Evolutionary conservation across 805 yeast genomes (phyloP).

Genomic region (Clavispora carvajalis): DNA sequence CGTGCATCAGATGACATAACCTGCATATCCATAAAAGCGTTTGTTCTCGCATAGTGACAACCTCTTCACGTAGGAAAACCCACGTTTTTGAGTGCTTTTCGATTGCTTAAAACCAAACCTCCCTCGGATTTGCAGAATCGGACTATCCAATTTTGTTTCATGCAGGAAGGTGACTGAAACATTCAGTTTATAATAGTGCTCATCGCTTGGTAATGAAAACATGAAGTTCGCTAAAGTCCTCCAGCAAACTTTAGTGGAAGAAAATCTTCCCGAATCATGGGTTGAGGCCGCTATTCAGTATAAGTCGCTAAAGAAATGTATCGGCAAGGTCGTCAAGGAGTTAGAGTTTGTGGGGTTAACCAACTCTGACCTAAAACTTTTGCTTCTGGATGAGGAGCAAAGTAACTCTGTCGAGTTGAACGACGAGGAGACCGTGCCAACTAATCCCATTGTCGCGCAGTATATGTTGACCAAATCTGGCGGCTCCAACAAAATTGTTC

Average conservation of each 20-base stretch:
- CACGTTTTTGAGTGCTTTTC: neutral
- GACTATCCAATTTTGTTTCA: neutral
- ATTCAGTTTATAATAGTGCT: neutral
- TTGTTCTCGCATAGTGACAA: too few relatives aligned
- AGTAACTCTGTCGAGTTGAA: constrained; percentile 27
- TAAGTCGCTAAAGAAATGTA: constrained; percentile 63
- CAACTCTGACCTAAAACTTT: constrained; percentile 36
- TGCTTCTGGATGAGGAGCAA: constrained; percentile 25
- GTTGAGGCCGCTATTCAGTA: constrained; percentile 63
- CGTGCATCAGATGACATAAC: neutral
- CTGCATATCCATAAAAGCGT: neutral
- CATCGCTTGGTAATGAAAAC: neutral
- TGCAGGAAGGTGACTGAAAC: neutral
- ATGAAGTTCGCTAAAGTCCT: constrained; percentile 78
- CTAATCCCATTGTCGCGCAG: constrained; percentile 38
- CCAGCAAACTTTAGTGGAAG: constrained; percentile 56
- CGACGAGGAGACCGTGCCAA: constrained; percentile 27
- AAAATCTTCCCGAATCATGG: constrained; percentile 66
- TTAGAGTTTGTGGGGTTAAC: constrained; percentile 54
- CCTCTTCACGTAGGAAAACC: too few relatives aligned
- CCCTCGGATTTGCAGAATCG: neutral
- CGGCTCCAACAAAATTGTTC: constrained; percentile 23
- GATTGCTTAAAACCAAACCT: neutral
- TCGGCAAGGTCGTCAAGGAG: constrained; percentile 60
- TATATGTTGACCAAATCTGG: constrained; percentile 32